Percentiles rank a stretch among this genome's conserved stretches.
Evolutionary conservation across 208 protist genomes (phyloP).

Genomic region (Crithidia bombi): DNA sequence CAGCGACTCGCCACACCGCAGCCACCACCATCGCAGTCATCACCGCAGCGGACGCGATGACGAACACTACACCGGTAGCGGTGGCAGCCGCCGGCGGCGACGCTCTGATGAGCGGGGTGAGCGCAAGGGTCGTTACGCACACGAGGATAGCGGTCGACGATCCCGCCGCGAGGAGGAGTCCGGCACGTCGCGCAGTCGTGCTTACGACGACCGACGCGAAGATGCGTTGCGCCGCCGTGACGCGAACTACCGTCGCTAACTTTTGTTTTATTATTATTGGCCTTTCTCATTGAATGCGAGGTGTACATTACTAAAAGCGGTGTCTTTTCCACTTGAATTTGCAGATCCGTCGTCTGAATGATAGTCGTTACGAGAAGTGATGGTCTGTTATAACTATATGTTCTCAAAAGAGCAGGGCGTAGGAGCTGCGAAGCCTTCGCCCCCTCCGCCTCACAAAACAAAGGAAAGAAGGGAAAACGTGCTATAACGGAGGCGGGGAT

Average conservation of each 20-base stretch:
- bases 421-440: no score
- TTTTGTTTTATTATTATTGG: no score
- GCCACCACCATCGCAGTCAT: background rate
- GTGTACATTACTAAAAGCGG: no score
- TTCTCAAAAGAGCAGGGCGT: no score
- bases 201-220: conserved; percentile 60
- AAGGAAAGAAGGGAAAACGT: background rate
- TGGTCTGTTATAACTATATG: no score
- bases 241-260: conserved; percentile 9
- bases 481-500: background rate
- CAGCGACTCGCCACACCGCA: conserved; percentile 17
- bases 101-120: conserved; percentile 26
- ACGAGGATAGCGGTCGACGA: conserved; percentile 13
- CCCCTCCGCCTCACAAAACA: background rate
- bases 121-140: conserved; percentile 4
- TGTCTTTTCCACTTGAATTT: no score
- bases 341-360: no score
- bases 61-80: conserved; percentile 4
- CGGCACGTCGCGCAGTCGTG: conserved; percentile 14
- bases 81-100: conserved; percentile 16
- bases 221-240: conserved; percentile 52
- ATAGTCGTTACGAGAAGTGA: no score
- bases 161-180: conserved; percentile 18
- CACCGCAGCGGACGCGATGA: conserved; percentile 13
- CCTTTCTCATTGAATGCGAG: no score